Percentiles rank a stretch among this genome's conserved stretches.
Conservation (phyloP, 2,329 filamentous ascomycete species). For the Herpotrichia juniperi region DNA sequence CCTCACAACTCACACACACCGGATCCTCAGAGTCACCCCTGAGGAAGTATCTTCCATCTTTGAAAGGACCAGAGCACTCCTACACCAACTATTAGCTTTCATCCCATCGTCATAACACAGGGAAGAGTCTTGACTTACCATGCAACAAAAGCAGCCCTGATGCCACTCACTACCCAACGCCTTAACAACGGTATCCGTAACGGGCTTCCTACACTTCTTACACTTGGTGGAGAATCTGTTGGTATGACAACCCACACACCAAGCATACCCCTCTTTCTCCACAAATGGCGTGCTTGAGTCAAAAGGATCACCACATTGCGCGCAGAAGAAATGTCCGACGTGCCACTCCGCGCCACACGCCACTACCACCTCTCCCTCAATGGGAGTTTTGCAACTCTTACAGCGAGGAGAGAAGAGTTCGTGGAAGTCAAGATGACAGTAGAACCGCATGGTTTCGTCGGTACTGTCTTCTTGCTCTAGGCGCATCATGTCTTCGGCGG, state of each 20-base stretch:
- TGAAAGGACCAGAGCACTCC: constrained; percentile 66
- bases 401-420: constrained; percentile 91
- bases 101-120: constrained; percentile 12
- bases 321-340: constrained; percentile 97
- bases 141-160: constrained; percentile 86
- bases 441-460: constrained; percentile 78
- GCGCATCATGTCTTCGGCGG: constrained; percentile 64
- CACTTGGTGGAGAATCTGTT: constrained; percentile 91
- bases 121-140: constrained; percentile 47
- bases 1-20: constrained; percentile 68
- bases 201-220: constrained; percentile 79
- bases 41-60: constrained; percentile 68
- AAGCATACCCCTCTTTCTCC: constrained; percentile 96
- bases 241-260: constrained; percentile 93
- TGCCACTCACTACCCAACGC: constrained; percentile 95
- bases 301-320: constrained; percentile 89
- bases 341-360: constrained; percentile 97
- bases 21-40: constrained; percentile 63
- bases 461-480: constrained; percentile 67
- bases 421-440: constrained; percentile 98
- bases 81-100: too few relatives aligned
- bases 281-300: constrained; percentile 77
- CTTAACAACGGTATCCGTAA: constrained; percentile 87
- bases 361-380: constrained; percentile 91
- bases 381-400: constrained; percentile 95